Percentiles rank a stretch among this genome's conserved stretches.
Conservation (phyloP, 2,329 filamentous ascomycete species). For the Phialophora tarda region DNA sequence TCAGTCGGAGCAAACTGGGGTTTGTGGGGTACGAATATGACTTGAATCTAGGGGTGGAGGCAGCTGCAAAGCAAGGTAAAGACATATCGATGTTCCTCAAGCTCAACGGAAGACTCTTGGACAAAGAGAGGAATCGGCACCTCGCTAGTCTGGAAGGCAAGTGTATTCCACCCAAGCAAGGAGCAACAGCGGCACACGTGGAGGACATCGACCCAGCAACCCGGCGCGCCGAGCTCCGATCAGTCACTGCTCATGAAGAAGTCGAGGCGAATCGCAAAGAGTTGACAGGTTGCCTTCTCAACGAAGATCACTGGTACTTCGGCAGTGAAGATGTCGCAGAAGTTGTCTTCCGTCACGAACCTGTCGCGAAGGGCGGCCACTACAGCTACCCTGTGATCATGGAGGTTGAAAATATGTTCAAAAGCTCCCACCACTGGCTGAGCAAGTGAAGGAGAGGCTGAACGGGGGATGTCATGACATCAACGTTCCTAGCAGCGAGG, state of each 20-base stretch:
- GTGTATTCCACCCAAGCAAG: conserved; percentile 19
- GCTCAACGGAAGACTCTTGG: conserved; percentile 36
- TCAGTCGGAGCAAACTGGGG: conserved; percentile 22
- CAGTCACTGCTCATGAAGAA: neutral
- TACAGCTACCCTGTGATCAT: conserved; percentile 16
- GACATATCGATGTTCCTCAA: conserved; percentile 25
- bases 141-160: conserved; percentile 15
- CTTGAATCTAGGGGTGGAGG: neutral
- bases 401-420: conserved; percentile 16
- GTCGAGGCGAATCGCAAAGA: conserved; percentile 13
- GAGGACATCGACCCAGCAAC: neutral
- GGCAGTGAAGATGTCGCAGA: conserved; percentile 29
- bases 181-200: too few relatives aligned
- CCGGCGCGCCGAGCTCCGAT: neutral
- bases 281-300: conserved; percentile 12
- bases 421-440: conserved; percentile 27
- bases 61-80: conserved; percentile 1
- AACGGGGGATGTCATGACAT: neutral
- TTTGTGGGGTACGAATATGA: conserved; percentile 36
- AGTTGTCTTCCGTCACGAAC: conserved; percentile 26
- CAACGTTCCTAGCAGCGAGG: neutral
- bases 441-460: conserved; percentile 11
- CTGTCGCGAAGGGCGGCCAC: conserved; percentile 9
- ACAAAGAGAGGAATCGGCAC: conserved; percentile 36
- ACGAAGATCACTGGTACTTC: conserved; percentile 26